Base-by-base conservation (phyloP, 139 green algal genomes). In the Trebouxia sp. region DNA sequence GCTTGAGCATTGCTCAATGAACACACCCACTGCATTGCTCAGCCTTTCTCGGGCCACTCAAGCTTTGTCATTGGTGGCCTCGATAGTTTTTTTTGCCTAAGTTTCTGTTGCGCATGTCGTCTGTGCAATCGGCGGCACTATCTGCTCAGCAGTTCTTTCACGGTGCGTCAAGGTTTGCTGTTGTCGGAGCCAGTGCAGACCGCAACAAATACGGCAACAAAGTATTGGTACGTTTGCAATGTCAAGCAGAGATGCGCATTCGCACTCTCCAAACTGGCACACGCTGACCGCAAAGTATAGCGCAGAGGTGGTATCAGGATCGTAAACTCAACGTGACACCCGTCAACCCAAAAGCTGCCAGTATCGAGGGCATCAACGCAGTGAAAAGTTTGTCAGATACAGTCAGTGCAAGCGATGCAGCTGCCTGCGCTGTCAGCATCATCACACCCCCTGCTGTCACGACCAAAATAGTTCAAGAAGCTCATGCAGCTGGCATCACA, bases 221-320 rank as follows among this genome's bases (percentile, higher is more conserved):
- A 72, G 62, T 72, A 22, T 14, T 72, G 62, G 62, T 72, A 43
- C 9, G 62, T 11, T 14, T 26, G 15, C 4, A 1, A 53, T 17
- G 47, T 53, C 20, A 53, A 14, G 15, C 20, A 1, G 47, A 1
- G 14, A 53, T 17, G 14, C 15, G 4, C 1, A 26, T 53, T 26
- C 47, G 14, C 47, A 1, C 47, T 12, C 15, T 30, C 10, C 32
- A 72, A 12, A 0, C 10, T 24, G 62, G 11, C 12, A 3, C 35
- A 11, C n/a, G n/a, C 10, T 15, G 12, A 10, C 24, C 30, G 5
- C 30, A 69, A 45, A 43, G 5, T 10, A 35, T 26, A n/a, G 37
- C 43, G 62, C 62, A 72, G 62, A 72, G 62, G 11, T 72, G 62
- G 62, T 72, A 72, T 45, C 62, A 72, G 26, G 62, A 72, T 72